Evolutionary conservation across 768 basidiomycete genomes (phyloP).

Genomic region (Pulveroboletus sp.): DNA sequence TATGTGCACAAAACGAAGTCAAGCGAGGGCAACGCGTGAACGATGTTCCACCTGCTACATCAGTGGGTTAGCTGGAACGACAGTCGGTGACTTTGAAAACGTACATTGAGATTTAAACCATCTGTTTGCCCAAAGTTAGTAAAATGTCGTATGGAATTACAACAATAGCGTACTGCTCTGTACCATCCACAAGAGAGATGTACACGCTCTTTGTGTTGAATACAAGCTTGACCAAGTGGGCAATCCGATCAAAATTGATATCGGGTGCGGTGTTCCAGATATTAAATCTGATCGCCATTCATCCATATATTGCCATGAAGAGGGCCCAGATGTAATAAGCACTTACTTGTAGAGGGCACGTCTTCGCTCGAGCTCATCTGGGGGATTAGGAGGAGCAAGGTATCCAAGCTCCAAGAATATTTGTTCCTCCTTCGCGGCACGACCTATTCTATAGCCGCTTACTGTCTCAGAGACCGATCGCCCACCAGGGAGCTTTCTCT

Average conservation of each 20-base stretch:
- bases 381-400: constrained; percentile 77
- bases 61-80: neutral
- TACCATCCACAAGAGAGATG: constrained; percentile 79
- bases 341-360: constrained; percentile 80
- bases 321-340: neutral
- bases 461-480: constrained; percentile 30
- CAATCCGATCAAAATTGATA: constrained; percentile 89
- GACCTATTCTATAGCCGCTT: constrained; percentile 36
- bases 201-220: constrained; percentile 85
- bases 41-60: constrained; percentile 41
- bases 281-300: constrained; percentile 60
- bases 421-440: constrained; percentile 62
- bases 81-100: constrained; percentile 16
- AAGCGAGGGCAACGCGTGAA: constrained; percentile 45
- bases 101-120: constrained; percentile 90
- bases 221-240: constrained; percentile 87
- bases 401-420: constrained; percentile 62
- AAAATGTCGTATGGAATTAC: neutral
- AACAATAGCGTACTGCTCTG: constrained; percentile 60
- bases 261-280: constrained; percentile 85
- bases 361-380: constrained; percentile 76
- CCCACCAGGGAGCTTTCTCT: constrained; percentile 32
- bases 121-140: constrained; percentile 33
- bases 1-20: constrained; percentile 78
- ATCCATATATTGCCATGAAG: neutral